Conservation (phyloP, 2,329 filamentous ascomycete genomes). For the Fusarium sp. region DNA sequence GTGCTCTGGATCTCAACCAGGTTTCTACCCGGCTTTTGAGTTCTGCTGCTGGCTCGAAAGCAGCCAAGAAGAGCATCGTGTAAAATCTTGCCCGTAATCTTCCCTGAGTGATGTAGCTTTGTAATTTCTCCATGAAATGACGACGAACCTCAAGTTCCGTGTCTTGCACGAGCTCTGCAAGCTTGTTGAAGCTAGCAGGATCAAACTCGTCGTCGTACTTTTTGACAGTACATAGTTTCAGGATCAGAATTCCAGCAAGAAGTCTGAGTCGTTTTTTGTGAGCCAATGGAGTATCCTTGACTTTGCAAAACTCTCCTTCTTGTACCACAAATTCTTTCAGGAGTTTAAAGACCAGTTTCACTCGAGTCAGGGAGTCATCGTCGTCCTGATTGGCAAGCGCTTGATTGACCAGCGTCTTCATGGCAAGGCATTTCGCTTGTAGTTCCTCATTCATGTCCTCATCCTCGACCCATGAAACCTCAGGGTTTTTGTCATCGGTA, state of each 20-base stretch:
- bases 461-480: slow-evolving; percentile 74
- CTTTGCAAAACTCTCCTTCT: slow-evolving; percentile 82
- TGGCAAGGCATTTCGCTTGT: slow-evolving; percentile 81
- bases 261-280: slow-evolving; percentile 86
- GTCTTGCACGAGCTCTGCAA: slow-evolving; percentile 86
- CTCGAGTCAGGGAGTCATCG: slow-evolving; percentile 65
- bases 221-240: slow-evolving; percentile 85
- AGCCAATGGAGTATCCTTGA: slow-evolving; percentile 75
- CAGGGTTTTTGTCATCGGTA: slow-evolving; percentile 63
- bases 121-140: slow-evolving; percentile 83
- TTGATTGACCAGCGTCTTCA: slow-evolving; percentile 88
- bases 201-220: slow-evolving; percentile 79
- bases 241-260: slow-evolving; percentile 78
- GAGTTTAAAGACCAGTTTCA: slow-evolving; percentile 78
- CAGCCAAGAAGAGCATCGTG: slow-evolving; percentile 87
- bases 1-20: slow-evolving; percentile 86
- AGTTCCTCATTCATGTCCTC: slow-evolving; percentile 80
- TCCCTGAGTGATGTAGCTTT: slow-evolving; percentile 85
- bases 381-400: slow-evolving; percentile 69
- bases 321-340: slow-evolving; percentile 79
- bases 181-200: slow-evolving; percentile 78
- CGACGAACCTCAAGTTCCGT: slow-evolving; percentile 76
- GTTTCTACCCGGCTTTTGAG: slow-evolving; percentile 81
- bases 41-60: slow-evolving; percentile 83
- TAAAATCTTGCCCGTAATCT: slow-evolving; percentile 82